A percentile compares a stretch with the other conserved stretches of the same genome.
Evolutionary conservation across 2,329 filamentous ascomycete species (phyloP).

Genomic region (Claviceps sp.): DNA sequence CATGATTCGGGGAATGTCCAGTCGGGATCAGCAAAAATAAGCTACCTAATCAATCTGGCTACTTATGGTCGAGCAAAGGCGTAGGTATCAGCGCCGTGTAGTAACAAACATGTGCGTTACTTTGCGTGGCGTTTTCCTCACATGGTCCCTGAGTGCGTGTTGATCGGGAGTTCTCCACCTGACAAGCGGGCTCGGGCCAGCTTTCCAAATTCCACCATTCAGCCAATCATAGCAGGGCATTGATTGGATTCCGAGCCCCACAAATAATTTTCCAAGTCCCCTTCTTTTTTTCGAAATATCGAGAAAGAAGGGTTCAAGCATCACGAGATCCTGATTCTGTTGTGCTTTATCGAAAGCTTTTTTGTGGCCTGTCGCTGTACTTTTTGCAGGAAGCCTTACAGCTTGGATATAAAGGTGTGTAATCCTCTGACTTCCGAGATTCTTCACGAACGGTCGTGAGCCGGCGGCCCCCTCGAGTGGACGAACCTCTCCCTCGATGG

Average conservation of each 20-base stretch:
- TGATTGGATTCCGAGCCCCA: neutral
- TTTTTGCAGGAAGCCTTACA: neutral
- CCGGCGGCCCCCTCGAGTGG: neutral
- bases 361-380: neutral
- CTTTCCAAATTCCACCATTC: neutral
- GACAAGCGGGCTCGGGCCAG: neutral
- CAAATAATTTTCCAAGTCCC: neutral
- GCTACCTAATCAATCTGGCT: too few relatives aligned
- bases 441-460: neutral
- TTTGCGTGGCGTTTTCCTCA: too few relatives aligned
- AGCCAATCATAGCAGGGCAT: neutral
- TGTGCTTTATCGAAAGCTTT: neutral
- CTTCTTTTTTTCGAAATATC: neutral
- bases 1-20: too few relatives aligned
- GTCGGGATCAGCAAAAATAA: too few relatives aligned
- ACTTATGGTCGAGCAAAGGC: too few relatives aligned
- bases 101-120: too few relatives aligned
- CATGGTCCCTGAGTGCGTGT: too few relatives aligned
- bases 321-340: neutral
- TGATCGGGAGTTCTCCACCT: too few relatives aligned
- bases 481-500: neutral
- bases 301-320: neutral
- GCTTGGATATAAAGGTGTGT: neutral
- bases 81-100: too few relatives aligned
- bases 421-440: too few relatives aligned